Evolutionary conservation across 2,329 filamentous ascomycete genomes (phyloP).

Genomic region (Aspergillus awamori): DNA sequence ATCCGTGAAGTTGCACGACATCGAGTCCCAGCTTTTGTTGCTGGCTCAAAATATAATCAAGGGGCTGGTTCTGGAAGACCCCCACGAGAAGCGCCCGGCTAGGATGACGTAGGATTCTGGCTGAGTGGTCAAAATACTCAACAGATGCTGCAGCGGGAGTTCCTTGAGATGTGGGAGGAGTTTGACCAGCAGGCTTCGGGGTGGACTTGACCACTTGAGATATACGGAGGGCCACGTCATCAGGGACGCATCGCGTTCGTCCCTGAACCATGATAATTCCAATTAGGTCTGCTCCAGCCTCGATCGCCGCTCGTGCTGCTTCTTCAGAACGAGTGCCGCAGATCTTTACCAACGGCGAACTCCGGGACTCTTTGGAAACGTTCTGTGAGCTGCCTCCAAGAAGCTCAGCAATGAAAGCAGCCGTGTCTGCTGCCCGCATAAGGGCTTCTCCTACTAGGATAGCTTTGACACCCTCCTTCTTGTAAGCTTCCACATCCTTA

Average conservation of each 20-base stretch:
- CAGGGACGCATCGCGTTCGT: conserved; percentile 75
- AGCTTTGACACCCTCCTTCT: conserved; percentile 85
- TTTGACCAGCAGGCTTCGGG: conserved; percentile 30
- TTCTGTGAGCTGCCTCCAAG: conserved; percentile 60
- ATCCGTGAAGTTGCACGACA: conserved; percentile 88
- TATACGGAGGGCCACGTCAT: conserved; percentile 78
- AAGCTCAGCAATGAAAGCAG: conserved; percentile 79
- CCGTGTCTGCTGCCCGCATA: conserved; percentile 85
- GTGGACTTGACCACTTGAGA: conserved; percentile 71
- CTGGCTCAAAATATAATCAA: conserved; percentile 78
- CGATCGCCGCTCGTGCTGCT: conserved; percentile 76
- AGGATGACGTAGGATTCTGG: conserved; percentile 52
- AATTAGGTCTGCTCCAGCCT: conserved; percentile 86
- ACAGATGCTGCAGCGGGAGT: conserved; percentile 31
- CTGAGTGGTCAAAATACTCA: conserved; percentile 72
- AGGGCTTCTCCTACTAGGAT: conserved; percentile 94
- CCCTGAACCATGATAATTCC: conserved; percentile 89
- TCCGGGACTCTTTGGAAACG: conserved; percentile 21
- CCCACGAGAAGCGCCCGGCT: conserved; percentile 79
- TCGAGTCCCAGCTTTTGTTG: conserved; percentile 78
- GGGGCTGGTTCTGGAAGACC: conserved; percentile 88
- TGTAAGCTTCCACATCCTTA: conserved; percentile 84
- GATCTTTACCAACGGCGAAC: conserved; percentile 78
- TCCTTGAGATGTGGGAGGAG: conserved; percentile 18
- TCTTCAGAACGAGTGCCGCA: conserved; percentile 86